Conservation (phyloP, 306 rosid species). For the Abrus precatorius region DNA sequence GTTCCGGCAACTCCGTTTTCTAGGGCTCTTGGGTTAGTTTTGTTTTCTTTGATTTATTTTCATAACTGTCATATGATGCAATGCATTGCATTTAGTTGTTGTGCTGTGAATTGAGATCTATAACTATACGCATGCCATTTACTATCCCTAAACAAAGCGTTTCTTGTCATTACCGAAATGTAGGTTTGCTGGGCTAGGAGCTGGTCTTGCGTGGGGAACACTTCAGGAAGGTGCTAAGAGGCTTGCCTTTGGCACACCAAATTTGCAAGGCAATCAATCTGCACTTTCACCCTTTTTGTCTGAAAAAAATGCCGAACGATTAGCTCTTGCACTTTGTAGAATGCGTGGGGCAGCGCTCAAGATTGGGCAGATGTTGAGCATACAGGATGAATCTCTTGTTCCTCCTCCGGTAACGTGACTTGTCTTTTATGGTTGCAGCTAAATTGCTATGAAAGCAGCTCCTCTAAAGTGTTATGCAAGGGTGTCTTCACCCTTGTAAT, state of each 20-base stretch:
- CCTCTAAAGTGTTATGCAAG: background rate
- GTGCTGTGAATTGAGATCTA: constrained; percentile 14
- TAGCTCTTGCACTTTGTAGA: constrained; percentile 90
- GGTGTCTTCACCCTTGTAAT: background rate
- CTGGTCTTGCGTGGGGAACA: constrained; percentile 97
- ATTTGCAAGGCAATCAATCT: constrained; percentile 56
- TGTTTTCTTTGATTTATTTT: constrained; percentile 13
- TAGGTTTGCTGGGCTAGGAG: constrained; percentile 95
- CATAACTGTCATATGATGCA: background rate
- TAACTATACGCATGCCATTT: background rate
- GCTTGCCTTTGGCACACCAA: constrained; percentile 72
- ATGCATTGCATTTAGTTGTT: constrained; percentile 14
- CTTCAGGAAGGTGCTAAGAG: constrained; percentile 91
- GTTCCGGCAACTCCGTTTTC: constrained; percentile 65
- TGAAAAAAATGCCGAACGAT: constrained; percentile 81
- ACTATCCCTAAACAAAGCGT: background rate
- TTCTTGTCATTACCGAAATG: background rate
- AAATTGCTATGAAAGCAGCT: constrained; percentile 10
- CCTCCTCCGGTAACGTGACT: constrained; percentile 83
- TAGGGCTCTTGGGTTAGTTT: constrained; percentile 57
- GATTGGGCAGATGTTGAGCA: constrained; percentile 97
- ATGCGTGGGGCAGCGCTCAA: constrained; percentile 98
- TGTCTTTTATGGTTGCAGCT: constrained; percentile 12
- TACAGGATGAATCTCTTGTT: constrained; percentile 93
- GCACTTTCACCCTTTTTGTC: constrained; percentile 78